A percentile compares a stretch with the other conserved stretches of the same genome.
Conservation (phyloP, 805 yeast species). For the Cyberlindnera lachancei region DNA sequence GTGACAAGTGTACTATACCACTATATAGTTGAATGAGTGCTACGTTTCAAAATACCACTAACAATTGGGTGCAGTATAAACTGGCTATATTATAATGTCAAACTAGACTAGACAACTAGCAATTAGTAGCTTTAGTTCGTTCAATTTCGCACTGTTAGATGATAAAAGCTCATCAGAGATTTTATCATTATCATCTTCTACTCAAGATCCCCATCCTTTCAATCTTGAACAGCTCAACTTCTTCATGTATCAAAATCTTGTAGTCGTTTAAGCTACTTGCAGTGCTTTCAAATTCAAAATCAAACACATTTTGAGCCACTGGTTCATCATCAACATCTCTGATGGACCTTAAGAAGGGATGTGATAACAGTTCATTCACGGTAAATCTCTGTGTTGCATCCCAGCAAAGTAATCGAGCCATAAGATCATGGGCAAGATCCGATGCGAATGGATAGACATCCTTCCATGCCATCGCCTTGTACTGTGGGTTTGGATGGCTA, state of each 20-base stretch:
- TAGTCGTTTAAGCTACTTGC: constrained; percentile 34
- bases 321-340: constrained; percentile 54
- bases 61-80: no score
- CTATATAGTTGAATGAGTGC: no score
- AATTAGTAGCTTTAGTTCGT: not conserved
- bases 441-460: constrained; percentile 58
- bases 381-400: constrained; percentile 45
- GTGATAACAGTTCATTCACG: constrained; percentile 50
- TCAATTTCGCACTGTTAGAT: no score
- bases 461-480: constrained; percentile 38
- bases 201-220: constrained; percentile 16
- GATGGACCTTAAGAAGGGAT: constrained; percentile 45
- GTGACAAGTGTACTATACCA: no score
- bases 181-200: no score
- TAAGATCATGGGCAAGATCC: constrained; percentile 39
- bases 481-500: constrained; percentile 36
- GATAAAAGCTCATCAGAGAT: no score
- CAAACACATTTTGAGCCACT: constrained; percentile 40
- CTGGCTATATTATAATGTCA: no score
- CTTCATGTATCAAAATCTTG: constrained; percentile 41
- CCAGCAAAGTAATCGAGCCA: constrained; percentile 57
- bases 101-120: not conserved
- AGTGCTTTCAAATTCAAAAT: constrained; percentile 57
- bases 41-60: no score
- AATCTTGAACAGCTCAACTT: constrained; percentile 43